Evolutionary conservation across 805 yeast species (phyloP), one percentile per base, ranked within the genome.

Genomic region (Nakazawaea anatomiae): DNA sequence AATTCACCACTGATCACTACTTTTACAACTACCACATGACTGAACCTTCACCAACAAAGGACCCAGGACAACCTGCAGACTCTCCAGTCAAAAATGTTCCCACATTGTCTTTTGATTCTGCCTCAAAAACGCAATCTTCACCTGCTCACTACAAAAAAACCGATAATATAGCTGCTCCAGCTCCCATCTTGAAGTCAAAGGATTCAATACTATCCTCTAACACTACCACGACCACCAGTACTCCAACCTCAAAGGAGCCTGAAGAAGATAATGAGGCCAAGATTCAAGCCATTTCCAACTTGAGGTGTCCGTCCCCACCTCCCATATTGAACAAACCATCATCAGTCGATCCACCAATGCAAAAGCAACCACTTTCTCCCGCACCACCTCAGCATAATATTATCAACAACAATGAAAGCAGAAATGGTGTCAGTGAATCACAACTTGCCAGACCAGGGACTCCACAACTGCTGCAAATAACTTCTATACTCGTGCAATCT

Each of bases 221-320:
- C 11, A n/a, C 8, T 38, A 38, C 10, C 3, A 38, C 40, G 18
- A 38, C 40, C 40, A 4, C n/a, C 14, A 38, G 18, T 34, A 34
- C 36, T 2, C 9, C 12, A 10, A 34, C 3, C 12, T 10, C 36
- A 34, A 11, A 42, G 45, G 29, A 42, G 28, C 40, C 9, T 10
- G 32, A 28, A 5, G 46, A 46, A 10, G 52, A 51, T 14, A 46
- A 47, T 14, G 62, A 60, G 6, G 14, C 83, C 85, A 4, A 74
- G 82, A 38, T 80, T 75, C 10, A 61, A 64, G 85, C 87, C 0
- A 66, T 80, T 35, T 79, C 87, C 6, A 78, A 73, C 60, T 63
- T 82, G 50, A 71, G 84, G 53, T 80, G 87, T 56, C 87, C 88
- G 1, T 82, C 87, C 4, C 88, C 89, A n/a, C 87, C 89, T 1